Conservation (phyloP, 768 basidiomycete species). For the Infundibulicybe gibba region DNA sequence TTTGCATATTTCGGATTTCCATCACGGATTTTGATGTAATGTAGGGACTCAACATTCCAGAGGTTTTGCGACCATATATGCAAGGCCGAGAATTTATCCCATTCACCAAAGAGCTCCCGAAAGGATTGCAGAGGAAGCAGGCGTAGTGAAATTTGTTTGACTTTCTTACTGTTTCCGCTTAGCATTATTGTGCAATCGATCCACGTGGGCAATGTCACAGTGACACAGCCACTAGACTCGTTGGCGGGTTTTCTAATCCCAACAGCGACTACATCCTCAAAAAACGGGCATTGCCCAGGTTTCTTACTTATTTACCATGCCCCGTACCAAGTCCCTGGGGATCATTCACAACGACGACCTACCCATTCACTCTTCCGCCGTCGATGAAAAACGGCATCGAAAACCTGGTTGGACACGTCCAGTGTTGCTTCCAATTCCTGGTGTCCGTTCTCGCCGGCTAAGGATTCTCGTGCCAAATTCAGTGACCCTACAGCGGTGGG, state of each 20-base stretch:
- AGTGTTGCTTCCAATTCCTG: slow-evolving; percentile 55
- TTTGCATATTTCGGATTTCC: slow-evolving; percentile 2
- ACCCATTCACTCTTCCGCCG: slow-evolving; percentile 38
- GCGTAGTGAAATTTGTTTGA: slow-evolving; percentile 20
- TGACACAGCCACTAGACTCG: not conserved
- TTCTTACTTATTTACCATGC: not conserved
- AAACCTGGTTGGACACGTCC: slow-evolving; percentile 45
- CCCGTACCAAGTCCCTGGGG: slow-evolving; percentile 5
- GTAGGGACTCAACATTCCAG: slow-evolving; percentile 88
- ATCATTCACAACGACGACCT: slow-evolving; percentile 29
- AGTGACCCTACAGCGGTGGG: slow-evolving; percentile 38
- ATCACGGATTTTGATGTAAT: slow-evolving; percentile 4
- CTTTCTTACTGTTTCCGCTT: not conserved
- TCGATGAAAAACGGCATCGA: slow-evolving; percentile 13
- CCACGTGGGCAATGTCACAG: not conserved
- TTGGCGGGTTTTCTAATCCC: too few species aligned
- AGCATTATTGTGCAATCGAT: not conserved
- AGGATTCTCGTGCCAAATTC: slow-evolving; percentile 57
- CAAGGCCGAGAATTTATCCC: slow-evolving; percentile 89
- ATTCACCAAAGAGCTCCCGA: slow-evolving; percentile 79
- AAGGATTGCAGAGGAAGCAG: slow-evolving; percentile 73
- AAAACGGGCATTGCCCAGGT: slow-evolving; percentile 2
- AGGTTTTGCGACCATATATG: slow-evolving; percentile 92
- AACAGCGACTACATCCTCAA: not conserved
- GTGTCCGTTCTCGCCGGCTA: slow-evolving; percentile 52